Conservation (phyloP, 768 basidiomycete genomes). For the Naganishia antarctica region DNA sequence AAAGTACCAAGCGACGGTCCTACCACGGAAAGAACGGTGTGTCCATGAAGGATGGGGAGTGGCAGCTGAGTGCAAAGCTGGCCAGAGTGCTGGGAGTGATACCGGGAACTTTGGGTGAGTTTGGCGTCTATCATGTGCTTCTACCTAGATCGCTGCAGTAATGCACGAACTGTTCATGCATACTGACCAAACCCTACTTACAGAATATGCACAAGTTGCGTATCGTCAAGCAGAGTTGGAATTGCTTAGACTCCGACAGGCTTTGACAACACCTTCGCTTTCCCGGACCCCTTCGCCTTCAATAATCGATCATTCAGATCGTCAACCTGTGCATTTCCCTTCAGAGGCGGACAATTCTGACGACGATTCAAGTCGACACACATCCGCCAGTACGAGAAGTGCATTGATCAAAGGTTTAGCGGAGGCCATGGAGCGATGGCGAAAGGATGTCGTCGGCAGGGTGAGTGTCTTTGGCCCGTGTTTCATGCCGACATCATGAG, state of each 20-base stretch:
- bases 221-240: slow-evolving; percentile 7
- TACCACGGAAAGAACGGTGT: neutral
- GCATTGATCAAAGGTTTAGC: neutral
- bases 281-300: neutral
- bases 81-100: neutral
- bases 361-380: neutral
- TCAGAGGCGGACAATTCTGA: too few relatives aligned
- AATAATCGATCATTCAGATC: neutral
- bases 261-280: too few relatives aligned
- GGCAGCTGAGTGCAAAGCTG: slow-evolving; percentile 13
- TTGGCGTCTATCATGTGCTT: too few relatives aligned
- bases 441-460: neutral
- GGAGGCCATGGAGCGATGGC: slow-evolving; percentile 14
- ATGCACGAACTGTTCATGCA: too few relatives aligned
- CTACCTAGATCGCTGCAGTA: too few relatives aligned
- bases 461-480: neutral
- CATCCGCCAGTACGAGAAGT: neutral
- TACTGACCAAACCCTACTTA: too few relatives aligned
- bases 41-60: slow-evolving; percentile 4
- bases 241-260: neutral
- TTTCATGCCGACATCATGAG: too few relatives aligned
- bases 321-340: too few relatives aligned
- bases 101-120: slow-evolving; percentile 1
- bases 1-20: neutral
- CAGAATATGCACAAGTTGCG: slow-evolving; percentile 14